Conservation (phyloP, 208 protist species). For the Trypanosoma cruzi region DNA sequence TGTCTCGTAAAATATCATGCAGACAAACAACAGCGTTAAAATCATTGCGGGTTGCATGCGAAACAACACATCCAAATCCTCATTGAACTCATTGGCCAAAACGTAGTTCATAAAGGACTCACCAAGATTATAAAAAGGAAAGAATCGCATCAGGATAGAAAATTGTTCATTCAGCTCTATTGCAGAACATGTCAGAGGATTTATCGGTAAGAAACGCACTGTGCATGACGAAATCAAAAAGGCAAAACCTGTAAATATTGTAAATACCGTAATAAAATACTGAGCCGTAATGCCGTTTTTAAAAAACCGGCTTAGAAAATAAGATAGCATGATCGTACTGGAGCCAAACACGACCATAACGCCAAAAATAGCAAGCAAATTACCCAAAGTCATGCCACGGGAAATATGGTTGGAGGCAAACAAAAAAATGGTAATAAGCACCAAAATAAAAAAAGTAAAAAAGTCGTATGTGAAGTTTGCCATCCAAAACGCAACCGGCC, state of each 20-base stretch:
- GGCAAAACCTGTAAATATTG: slow-evolving; percentile 24
- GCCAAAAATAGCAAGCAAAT: slow-evolving; percentile 10
- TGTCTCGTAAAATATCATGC: slow-evolving; percentile 6
- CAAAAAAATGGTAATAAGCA: slow-evolving; percentile 10
- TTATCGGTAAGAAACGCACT: slow-evolving; percentile 18
- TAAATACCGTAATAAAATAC: slow-evolving; percentile 12
- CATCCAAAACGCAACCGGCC: slow-evolving; percentile 19
- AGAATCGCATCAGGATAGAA: slow-evolving; percentile 19
- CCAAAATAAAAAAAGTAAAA: slow-evolving; percentile 15
- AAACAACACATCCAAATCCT: not conserved
- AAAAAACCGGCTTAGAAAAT: slow-evolving; percentile 26
- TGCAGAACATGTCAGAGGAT: not conserved
- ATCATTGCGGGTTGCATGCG: not conserved
- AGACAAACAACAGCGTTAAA: not conserved
- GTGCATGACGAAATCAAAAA: slow-evolving; percentile 20
- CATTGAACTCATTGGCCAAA: not conserved
- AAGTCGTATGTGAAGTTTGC: slow-evolving; percentile 35
- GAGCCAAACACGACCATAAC: slow-evolving; percentile 27
- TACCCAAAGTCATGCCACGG: not conserved
- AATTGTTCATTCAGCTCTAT: slow-evolving; percentile 18
- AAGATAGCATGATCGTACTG: slow-evolving; percentile 23
- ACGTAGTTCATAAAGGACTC: slow-evolving; percentile 15
- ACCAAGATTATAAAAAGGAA: slow-evolving; percentile 21
- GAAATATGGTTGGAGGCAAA: slow-evolving; percentile 5
- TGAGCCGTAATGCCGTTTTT: slow-evolving; percentile 23